Percentiles rank a stretch among this genome's conserved stretches.
These are phyloP conservation scores for Cryphonectria carpinicola DNA, from an alignment of 2,329 filamentous ascomycete genomes.

Conservation along the genomic window DNA sequence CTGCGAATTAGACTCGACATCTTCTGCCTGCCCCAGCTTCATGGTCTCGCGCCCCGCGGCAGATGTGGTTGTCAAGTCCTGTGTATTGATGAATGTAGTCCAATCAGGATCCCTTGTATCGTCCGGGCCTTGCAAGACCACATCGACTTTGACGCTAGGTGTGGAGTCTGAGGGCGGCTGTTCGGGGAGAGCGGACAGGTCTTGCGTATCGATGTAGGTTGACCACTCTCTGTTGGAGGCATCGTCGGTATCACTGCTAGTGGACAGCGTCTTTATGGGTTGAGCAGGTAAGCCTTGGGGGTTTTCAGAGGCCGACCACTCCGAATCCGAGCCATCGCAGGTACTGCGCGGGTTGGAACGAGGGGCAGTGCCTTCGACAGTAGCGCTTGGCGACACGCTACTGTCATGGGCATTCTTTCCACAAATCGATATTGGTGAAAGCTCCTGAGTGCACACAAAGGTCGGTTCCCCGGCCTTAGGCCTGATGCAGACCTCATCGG, in stretches of 20 bases:
- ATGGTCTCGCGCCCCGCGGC: background rate
- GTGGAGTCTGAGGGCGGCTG: background rate
- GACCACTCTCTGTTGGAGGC: constrained; percentile 22
- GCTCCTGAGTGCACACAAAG: constrained; percentile 18
- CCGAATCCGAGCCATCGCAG: constrained; percentile 9
- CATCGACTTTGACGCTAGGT: background rate
- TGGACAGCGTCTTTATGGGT: background rate
- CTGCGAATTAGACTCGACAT: background rate
- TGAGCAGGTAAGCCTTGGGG: constrained; percentile 6
- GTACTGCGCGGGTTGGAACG: background rate
- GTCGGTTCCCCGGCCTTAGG: constrained; percentile 6
- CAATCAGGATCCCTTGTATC: constrained; percentile 13
- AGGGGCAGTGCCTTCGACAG: background rate
- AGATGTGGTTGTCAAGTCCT: constrained; percentile 5
- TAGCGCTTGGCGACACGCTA: background rate
- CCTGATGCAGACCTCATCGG: background rate
- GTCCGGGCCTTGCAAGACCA: constrained; percentile 11
- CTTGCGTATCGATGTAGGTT: constrained; percentile 18
- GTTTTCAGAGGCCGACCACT: constrained; percentile 17
- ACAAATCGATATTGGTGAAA: constrained; percentile 8
- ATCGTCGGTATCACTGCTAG: background rate
- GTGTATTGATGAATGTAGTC: constrained; percentile 22
- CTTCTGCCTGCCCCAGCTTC: background rate
- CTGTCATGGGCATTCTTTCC: background rate
- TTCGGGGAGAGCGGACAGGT: background rate